phyloP scores from a whole-genome alignment of 352 stramenopile species.

The Phytopythium vexans region DNA sequence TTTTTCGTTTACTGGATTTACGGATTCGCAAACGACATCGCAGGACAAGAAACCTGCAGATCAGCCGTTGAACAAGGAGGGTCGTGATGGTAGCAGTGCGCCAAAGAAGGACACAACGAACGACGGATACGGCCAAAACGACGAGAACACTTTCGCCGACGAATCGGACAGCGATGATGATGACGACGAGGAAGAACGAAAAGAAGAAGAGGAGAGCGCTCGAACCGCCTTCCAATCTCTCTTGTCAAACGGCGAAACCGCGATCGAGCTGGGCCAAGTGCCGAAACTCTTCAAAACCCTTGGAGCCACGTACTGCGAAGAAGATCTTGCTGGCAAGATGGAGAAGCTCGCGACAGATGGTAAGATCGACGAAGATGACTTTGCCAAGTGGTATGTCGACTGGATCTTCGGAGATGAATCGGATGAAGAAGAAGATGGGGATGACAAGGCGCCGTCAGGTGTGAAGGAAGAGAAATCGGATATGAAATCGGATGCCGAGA shows the following conservation, averaged over 20 bases:
- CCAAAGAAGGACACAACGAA: slow-evolving; percentile 7
- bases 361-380: slow-evolving; percentile 49
- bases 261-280: slow-evolving; percentile 37
- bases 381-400: slow-evolving; percentile 59
- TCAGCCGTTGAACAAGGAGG: too few relatives aligned
- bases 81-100: background rate
- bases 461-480: slow-evolving; percentile 8
- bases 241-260: slow-evolving; percentile 18
- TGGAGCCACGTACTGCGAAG: slow-evolving; percentile 51
- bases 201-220: slow-evolving; percentile 58
- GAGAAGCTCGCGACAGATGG: slow-evolving; percentile 39
- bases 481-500: slow-evolving; percentile 59
- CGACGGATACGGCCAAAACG: slow-evolving; percentile 56
- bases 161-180: slow-evolving; percentile 44
- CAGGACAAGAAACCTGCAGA: too few relatives aligned
- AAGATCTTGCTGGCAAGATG: slow-evolving; percentile 34
- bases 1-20: slow-evolving; percentile 15
- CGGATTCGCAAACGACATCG: too few relatives aligned
- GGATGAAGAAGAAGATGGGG: slow-evolving; percentile 37
- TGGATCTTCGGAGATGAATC: slow-evolving; percentile 54
- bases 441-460: slow-evolving; percentile 10
- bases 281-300: slow-evolving; percentile 57
- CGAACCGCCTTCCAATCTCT: slow-evolving; percentile 39
- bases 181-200: slow-evolving; percentile 49
- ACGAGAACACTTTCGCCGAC: slow-evolving; percentile 52